phyloP scores from a whole-genome alignment of 1,284 basidiomycete species.

The Naganishia cerealis region DNA sequence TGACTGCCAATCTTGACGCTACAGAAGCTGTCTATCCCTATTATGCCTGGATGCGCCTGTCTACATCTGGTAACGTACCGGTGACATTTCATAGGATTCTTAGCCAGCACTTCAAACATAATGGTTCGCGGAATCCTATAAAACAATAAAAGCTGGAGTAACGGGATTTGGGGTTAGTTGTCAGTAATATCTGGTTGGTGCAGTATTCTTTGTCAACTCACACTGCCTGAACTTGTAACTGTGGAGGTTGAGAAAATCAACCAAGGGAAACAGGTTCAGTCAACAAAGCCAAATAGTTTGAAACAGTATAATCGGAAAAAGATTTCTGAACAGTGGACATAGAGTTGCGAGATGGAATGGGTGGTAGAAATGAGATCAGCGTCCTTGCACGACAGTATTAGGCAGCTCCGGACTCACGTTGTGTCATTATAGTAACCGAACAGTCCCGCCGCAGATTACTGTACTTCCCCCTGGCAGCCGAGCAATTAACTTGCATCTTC shows the following conservation, averaged over 20 bases:
- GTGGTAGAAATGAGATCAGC: neutral
- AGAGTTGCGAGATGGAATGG: neutral
- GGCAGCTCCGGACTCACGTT: constrained; percentile 61
- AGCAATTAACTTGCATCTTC: constrained; percentile 73
- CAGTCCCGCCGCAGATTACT: constrained; percentile 75
- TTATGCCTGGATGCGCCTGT: too few relatives aligned
- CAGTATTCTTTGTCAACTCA: constrained; percentile 33
- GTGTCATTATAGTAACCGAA: constrained; percentile 88
- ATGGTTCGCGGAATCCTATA: constrained; percentile 90
- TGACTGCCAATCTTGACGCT: too few relatives aligned
- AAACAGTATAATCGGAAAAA: constrained; percentile 37
- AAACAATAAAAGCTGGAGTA: constrained; percentile 77
- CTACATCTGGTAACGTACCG: too few relatives aligned
- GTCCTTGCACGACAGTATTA: neutral
- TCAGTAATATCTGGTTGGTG: neutral
- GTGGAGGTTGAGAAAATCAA: constrained; percentile 33
- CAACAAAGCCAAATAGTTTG: constrained; percentile 60
- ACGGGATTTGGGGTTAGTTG: neutral
- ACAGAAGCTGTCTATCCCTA: too few relatives aligned
- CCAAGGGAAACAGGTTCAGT: constrained; percentile 1
- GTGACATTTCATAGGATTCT: too few relatives aligned
- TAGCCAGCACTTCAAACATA: too few relatives aligned
- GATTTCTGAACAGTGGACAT: constrained; percentile 4
- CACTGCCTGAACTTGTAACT: constrained; percentile 92
- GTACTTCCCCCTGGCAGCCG: constrained; percentile 71